These are phyloP conservation scores for Verticillium nubilum DNA, from an alignment of 2,329 filamentous ascomycete species.

Conservation along the genomic window DNA sequence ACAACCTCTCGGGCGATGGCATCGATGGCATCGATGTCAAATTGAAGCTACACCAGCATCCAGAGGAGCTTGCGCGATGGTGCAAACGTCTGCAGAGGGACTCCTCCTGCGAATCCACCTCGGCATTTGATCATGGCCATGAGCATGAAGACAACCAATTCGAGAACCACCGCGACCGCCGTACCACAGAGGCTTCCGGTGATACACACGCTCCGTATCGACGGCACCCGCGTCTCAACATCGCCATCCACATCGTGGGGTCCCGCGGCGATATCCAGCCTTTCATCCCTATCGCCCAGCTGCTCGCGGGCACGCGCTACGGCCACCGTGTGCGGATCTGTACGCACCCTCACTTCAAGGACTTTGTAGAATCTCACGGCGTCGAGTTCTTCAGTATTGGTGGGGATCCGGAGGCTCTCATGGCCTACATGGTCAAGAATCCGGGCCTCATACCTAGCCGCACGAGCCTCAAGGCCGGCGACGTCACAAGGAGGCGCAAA, in stretches of 20 bases:
- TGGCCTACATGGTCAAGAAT: constrained; percentile 19
- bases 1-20: too few species aligned
- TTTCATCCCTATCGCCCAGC: constrained; percentile 45
- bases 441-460: constrained; percentile 19
- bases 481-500: constrained; percentile 16
- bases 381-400: constrained; percentile 46
- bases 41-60: too few species aligned
- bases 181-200: too few species aligned
- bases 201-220: too few species aligned
- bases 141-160: too few species aligned
- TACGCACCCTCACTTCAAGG: constrained; percentile 40
- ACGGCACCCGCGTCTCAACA: constrained; percentile 28
- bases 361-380: constrained; percentile 37
- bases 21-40: too few species aligned
- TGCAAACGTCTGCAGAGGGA: too few species aligned
- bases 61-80: too few species aligned
- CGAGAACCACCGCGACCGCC: too few species aligned
- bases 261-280: constrained; percentile 50
- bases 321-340: constrained; percentile 46
- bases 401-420: constrained; percentile 38
- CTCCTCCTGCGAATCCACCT: too few species aligned
- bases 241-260: constrained; percentile 50
- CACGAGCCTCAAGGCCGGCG: constrained; percentile 15
- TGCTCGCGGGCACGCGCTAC: constrained; percentile 29
- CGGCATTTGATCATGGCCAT: too few species aligned